Evolutionary conservation across 192 early-diverging fungal genomes (phyloP).

Genomic region (Chytriomyces sp.): DNA sequence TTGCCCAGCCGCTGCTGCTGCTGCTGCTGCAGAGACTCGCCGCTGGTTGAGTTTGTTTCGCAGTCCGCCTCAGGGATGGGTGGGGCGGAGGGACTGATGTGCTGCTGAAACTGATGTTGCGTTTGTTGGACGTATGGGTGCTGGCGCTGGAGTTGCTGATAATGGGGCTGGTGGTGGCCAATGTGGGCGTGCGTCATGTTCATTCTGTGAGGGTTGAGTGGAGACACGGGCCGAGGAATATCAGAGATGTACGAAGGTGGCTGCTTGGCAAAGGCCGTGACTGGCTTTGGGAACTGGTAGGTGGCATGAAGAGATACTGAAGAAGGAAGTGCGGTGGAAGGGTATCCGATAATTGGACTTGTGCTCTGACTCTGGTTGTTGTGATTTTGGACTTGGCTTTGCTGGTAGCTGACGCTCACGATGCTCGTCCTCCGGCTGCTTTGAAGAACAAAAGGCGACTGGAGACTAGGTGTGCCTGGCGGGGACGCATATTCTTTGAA

Average conservation of each 20-base stretch:
- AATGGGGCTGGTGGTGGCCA: too few relatives aligned
- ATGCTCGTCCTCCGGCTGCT: not conserved
- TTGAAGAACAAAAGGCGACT: not conserved
- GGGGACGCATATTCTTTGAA: not conserved
- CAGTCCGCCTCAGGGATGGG: not conserved
- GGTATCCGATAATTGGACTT: too few relatives aligned
- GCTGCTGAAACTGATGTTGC: not conserved
- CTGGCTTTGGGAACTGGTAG: not conserved
- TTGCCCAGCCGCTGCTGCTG: not conserved
- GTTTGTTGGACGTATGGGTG: not conserved
- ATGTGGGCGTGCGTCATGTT: too few relatives aligned
- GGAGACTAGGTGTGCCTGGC: not conserved
- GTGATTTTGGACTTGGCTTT: not conserved
- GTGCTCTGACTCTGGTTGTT: too few relatives aligned
- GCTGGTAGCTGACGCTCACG: conserved; percentile 2
- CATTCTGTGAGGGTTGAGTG: not conserved
- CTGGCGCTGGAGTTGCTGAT: not conserved
- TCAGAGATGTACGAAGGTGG: not conserved
- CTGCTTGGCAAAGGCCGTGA: not conserved
- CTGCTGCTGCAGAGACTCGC: not conserved
- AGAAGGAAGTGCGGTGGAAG: too few relatives aligned
- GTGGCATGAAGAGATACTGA: not conserved
- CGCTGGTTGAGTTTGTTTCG: not conserved
- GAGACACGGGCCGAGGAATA: not conserved
- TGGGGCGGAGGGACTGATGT: not conserved